phyloP scores from a whole-genome alignment of 345 rosid genomes.

The Abelmoschus esculentus region DNA sequence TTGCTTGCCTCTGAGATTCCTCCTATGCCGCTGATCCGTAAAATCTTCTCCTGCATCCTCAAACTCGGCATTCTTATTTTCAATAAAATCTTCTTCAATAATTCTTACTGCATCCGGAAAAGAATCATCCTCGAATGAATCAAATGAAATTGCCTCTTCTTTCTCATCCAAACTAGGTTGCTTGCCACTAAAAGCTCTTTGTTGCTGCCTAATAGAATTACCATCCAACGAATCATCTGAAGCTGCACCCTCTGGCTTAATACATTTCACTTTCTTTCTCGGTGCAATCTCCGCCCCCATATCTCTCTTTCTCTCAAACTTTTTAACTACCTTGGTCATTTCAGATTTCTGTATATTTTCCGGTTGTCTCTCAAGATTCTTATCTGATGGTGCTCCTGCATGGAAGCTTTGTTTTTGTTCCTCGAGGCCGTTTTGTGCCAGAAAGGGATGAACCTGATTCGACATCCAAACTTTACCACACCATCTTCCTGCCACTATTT shows the following conservation, averaged over 20 bases:
- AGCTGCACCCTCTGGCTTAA: constrained; percentile 36
- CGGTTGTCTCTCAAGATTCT: constrained; percentile 38
- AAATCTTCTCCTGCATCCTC: constrained; percentile 32
- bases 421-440: constrained; percentile 40
- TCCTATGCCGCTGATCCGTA: constrained; percentile 20
- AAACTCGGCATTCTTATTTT: constrained; percentile 28
- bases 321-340: constrained; percentile 32
- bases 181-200: constrained; percentile 31
- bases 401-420: constrained; percentile 41
- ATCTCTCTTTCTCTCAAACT: constrained; percentile 62
- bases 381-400: constrained; percentile 29
- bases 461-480: constrained; percentile 99
- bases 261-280: constrained; percentile 37
- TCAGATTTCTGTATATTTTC: constrained; percentile 26
- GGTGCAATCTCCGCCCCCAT: constrained; percentile 28
- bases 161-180: constrained; percentile 29
- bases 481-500: constrained; percentile 90
- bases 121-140: constrained; percentile 28
- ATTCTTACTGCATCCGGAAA: not conserved
- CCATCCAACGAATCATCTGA: constrained; percentile 54
- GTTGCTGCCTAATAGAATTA: constrained; percentile 31
- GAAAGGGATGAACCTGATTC: constrained; percentile 82
- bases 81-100: not conserved
- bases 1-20: constrained; percentile 25
- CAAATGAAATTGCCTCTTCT: constrained; percentile 22